phyloP scores from a whole-genome alignment of 73 alveolate species.

The Blepharisma stoltei region DNA sequence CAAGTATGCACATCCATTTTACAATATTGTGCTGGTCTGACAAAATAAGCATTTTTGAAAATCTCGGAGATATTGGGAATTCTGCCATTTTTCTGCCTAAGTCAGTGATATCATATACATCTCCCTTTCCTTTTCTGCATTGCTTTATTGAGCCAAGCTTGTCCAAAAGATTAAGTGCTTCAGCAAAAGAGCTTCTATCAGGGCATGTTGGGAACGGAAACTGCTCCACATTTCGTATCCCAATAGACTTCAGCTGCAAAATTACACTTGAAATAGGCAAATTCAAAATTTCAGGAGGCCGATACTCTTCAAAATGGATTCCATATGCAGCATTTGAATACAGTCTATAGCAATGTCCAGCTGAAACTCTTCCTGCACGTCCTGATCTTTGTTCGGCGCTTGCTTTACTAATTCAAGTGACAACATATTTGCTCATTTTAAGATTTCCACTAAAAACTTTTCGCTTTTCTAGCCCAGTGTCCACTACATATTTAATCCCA shows the following conservation, averaged over 20 bases:
- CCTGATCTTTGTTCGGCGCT: slow-evolving; percentile 97
- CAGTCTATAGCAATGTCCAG: slow-evolving; percentile 97
- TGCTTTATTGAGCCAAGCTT: slow-evolving; percentile 76
- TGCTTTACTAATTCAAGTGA: slow-evolving; percentile 92
- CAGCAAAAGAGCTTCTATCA: slow-evolving; percentile 51
- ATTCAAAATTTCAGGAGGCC: slow-evolving; percentile 90
- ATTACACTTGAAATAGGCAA: slow-evolving; percentile 84
- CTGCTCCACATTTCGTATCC: slow-evolving; percentile 79
- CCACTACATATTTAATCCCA: slow-evolving; percentile 89
- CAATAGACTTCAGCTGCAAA: slow-evolving; percentile 86
- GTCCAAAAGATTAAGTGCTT: slow-evolving; percentile 71
- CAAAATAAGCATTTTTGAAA: slow-evolving; percentile 83
- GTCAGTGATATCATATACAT: slow-evolving; percentile 78
- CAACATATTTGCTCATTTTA: slow-evolving; percentile 71
- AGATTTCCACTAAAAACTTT: slow-evolving; percentile 78
- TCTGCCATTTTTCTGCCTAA: slow-evolving; percentile 80
- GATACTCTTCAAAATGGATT: slow-evolving; percentile 71
- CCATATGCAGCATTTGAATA: slow-evolving; percentile 90
- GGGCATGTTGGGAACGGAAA: slow-evolving; percentile 95
- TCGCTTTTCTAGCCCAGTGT: slow-evolving; percentile 92
- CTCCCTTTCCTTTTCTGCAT: slow-evolving; percentile 61
- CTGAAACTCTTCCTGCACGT: slow-evolving; percentile 98
- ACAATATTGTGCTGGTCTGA: slow-evolving; percentile 59
- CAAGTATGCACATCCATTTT: slow-evolving; percentile 66
- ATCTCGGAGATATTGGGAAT: slow-evolving; percentile 92